phyloP scores from a whole-genome alignment of 2,329 filamentous ascomycete genomes.

The Leptographium lundbergii region DNA sequence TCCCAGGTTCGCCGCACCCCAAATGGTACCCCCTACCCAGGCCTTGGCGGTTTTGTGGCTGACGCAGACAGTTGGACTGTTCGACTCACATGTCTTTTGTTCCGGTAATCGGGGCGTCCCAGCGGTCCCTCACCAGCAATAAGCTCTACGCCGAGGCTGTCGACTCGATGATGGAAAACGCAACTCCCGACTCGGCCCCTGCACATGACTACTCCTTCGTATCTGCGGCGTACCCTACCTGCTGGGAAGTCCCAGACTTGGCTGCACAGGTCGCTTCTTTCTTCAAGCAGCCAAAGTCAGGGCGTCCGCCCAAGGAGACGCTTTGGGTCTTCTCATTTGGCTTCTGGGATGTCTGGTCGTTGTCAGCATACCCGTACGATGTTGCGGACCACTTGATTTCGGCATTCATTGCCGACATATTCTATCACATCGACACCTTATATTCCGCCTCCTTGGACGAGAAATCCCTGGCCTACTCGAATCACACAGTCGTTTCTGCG shows the following conservation, averaged over 20 bases:
- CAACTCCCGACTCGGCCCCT: conserved; percentile 21
- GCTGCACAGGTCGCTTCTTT: conserved; percentile 31
- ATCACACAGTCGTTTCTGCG: conserved; percentile 14
- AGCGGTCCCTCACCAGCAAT: conserved; percentile 38
- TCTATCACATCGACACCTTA: conserved; percentile 33
- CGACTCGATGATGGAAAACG: conserved; percentile 17
- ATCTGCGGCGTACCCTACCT: conserved; percentile 27
- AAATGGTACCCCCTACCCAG: not conserved
- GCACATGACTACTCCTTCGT: conserved; percentile 32
- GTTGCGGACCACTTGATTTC: conserved; percentile 25
- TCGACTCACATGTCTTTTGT: conserved; percentile 32
- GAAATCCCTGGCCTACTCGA: conserved; percentile 31
- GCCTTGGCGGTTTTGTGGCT: not conserved
- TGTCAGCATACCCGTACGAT: conserved; percentile 31
- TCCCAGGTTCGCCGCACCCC: conserved; percentile 24
- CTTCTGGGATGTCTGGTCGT: conserved; percentile 42
- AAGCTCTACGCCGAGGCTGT: conserved; percentile 36
- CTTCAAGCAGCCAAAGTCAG: conserved; percentile 24
- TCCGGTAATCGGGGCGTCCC: conserved; percentile 17
- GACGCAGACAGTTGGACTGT: conserved; percentile 28
- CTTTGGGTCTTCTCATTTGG: conserved; percentile 40
- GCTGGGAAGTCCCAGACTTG: conserved; percentile 27
- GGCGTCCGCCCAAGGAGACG: conserved; percentile 28
- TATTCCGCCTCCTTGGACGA: conserved; percentile 30
- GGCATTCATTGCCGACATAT: conserved; percentile 24